Percentiles rank a stretch among this genome's conserved stretches.
These are phyloP conservation scores for Choiromyces venosus DNA, from an alignment of 495 filamentous ascomycete species.

Conservation along the genomic window DNA sequence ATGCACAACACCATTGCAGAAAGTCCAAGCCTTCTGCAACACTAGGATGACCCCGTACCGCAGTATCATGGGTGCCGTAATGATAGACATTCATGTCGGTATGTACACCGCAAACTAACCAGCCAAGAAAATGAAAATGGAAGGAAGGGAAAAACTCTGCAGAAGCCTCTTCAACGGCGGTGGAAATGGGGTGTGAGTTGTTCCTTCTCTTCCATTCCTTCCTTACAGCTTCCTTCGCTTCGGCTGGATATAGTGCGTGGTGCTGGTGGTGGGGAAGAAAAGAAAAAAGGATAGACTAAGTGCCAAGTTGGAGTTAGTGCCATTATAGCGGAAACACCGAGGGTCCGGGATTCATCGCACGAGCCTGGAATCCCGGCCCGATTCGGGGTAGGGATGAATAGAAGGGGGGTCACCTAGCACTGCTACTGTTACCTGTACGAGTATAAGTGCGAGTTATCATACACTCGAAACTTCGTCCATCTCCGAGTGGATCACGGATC, in stretches of 20 bases:
- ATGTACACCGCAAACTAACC: background rate
- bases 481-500: slow-evolving; percentile 3
- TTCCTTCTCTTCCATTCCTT: background rate
- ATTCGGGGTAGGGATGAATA: background rate
- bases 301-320: background rate
- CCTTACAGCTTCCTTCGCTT: background rate
- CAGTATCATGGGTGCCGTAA: background rate
- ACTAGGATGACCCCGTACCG: too few relatives aligned
- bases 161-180: background rate
- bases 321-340: background rate
- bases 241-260: background rate
- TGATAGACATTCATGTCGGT: slow-evolving; percentile 1
- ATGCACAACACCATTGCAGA: background rate
- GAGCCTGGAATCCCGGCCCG: background rate
- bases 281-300: background rate
- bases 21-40: too few relatives aligned
- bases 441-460: background rate
- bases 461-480: background rate
- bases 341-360: slow-evolving; percentile 1
- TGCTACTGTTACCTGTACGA: background rate
- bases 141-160: background rate
- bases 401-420: background rate
- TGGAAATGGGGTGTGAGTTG: background rate
- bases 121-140: background rate
- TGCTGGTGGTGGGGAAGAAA: background rate